These are phyloP conservation scores for Solanum virginianum DNA, from an alignment of 257 asterid genomes.

Conservation along the genomic window DNA sequence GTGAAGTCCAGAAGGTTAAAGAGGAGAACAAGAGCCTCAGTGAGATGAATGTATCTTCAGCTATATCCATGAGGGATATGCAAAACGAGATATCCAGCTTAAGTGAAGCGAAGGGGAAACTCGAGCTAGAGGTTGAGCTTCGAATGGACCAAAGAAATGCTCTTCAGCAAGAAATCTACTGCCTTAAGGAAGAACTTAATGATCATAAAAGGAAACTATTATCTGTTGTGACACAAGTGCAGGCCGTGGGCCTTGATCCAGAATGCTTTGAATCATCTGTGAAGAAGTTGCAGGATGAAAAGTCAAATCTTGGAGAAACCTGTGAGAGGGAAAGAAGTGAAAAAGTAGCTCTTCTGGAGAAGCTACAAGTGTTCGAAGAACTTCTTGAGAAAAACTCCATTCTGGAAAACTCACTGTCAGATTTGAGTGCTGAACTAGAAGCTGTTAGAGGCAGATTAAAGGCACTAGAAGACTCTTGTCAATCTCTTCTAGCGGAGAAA, in stretches of 20 bases:
- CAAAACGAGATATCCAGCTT: constrained; percentile 57
- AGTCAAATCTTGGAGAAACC: constrained; percentile 38
- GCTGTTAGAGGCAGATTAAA: constrained; percentile 59
- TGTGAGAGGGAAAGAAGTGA: constrained; percentile 48
- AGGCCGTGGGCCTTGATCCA: constrained; percentile 50
- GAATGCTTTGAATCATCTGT: constrained; percentile 51
- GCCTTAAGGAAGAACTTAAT: constrained; percentile 78
- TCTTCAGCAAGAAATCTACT: constrained; percentile 88
- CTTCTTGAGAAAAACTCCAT: constrained; percentile 77
- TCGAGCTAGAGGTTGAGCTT: constrained; percentile 82
- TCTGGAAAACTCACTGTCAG: constrained; percentile 71
- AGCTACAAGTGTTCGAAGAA: constrained; percentile 57
- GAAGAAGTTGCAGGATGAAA: constrained; percentile 51
- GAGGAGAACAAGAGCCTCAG: constrained; percentile 64
- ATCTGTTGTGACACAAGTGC: constrained; percentile 52
- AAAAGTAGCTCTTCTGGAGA: constrained; percentile 54
- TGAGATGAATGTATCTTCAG: constrained; percentile 49
- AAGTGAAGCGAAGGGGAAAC: constrained; percentile 50
- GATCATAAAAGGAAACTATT: constrained; percentile 45
- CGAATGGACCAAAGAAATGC: constrained; percentile 85
- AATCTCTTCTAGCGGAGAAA: constrained; percentile 53
- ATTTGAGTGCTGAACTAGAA: constrained; percentile 70
- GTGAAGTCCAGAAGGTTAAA: constrained; percentile 48
- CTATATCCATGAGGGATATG: constrained; percentile 51
- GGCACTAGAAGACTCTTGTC: constrained; percentile 54